phyloP scores from a whole-genome alignment of 805 yeast species.

The Saccharomyces jurei region DNA sequence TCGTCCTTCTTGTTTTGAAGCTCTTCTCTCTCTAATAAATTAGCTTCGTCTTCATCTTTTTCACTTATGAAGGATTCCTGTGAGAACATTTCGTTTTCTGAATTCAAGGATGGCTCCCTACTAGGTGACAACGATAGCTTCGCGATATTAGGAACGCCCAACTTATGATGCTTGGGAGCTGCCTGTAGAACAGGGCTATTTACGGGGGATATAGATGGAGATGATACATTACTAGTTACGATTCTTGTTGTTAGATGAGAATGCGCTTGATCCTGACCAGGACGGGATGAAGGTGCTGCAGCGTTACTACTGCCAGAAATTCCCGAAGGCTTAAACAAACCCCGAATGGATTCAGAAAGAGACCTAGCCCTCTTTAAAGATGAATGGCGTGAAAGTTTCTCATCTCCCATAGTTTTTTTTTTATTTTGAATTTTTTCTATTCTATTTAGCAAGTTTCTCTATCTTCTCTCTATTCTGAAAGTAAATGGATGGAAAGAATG shows the following conservation, averaged over 20 bases:
- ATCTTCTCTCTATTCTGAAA: background rate
- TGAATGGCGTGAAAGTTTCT: constrained; percentile 2
- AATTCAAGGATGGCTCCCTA: constrained; percentile 8
- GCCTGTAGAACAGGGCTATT: constrained; percentile 11
- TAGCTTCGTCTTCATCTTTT: constrained; percentile 12
- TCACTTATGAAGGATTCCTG: constrained; percentile 19
- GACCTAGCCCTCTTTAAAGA: constrained; percentile 19
- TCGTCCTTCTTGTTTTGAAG: background rate
- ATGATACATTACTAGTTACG: background rate
- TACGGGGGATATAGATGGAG: constrained; percentile 6
- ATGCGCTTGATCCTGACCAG: background rate
- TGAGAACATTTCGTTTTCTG: constrained; percentile 10
- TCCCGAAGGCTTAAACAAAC: constrained; percentile 14
- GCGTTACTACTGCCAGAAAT: background rate
- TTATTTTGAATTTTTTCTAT: background rate
- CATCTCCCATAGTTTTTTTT: constrained; percentile 1
- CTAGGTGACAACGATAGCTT: constrained; percentile 16
- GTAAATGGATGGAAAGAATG: background rate
- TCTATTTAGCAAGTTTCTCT: background rate
- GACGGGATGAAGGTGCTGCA: background rate
- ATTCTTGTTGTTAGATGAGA: background rate
- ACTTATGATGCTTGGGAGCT: constrained; percentile 6
- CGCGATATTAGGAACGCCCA: constrained; percentile 12
- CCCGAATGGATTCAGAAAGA: constrained; percentile 22
- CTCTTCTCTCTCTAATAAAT: background rate